Conservation (phyloP, 1,139 yeast species). For the Eremothecium coryli region DNA sequence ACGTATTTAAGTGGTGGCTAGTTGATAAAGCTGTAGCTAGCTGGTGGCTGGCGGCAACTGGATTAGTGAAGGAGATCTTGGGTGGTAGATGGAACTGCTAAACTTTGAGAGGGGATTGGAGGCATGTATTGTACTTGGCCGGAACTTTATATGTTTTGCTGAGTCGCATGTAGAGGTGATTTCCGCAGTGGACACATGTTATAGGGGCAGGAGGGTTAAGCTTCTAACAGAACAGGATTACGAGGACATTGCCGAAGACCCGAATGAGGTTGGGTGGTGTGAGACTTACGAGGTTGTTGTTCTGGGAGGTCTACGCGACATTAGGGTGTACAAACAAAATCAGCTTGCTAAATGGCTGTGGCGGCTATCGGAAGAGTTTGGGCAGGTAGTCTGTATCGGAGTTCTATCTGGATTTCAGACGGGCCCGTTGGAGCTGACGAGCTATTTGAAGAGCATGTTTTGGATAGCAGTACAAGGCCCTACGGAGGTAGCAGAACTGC, state of each 20-base stretch:
- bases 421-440: no score
- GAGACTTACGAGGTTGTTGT: slow-evolving; percentile 4
- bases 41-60: no score
- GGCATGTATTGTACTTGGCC: neutral
- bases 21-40: no score
- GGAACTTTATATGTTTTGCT: slow-evolving; percentile 2
- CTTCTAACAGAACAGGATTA: slow-evolving; percentile 12
- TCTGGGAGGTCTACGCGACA: slow-evolving; percentile 7
- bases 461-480: slow-evolving; percentile 19
- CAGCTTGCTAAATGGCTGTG: slow-evolving; percentile 3
- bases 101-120: slow-evolving; percentile 1
- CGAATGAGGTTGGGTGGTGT: neutral
- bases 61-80: no score
- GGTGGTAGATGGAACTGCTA: neutral
- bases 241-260: neutral
- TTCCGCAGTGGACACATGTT: neutral
- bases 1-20: no score
- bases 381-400: neutral
- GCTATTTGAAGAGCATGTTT: slow-evolving; percentile 12
- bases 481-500: neutral
- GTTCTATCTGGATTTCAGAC: neutral
- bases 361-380: neutral
- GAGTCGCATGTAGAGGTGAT: neutral
- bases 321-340: slow-evolving; percentile 6
- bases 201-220: slow-evolving; percentile 6